Conservation (phyloP, 164 flowering plant genomes). For the Dillenia suffruticosa region DNA sequence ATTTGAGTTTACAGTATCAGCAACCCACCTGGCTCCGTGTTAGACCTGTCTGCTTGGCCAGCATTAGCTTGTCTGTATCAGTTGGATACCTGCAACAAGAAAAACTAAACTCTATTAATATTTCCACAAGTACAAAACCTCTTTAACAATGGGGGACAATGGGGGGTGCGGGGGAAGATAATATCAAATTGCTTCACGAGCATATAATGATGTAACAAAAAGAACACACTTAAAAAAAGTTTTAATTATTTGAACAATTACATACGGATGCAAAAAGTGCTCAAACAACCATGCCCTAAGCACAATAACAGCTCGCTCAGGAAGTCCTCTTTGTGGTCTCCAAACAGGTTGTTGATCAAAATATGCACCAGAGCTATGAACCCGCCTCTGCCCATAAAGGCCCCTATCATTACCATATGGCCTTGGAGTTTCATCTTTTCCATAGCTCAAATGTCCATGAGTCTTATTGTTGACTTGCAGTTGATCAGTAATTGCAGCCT, state of each 20-base stretch:
- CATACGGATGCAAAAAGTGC: constrained; percentile 93
- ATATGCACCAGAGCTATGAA: constrained; percentile 36
- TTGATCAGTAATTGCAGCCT: constrained; percentile 65
- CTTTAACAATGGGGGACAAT: no score
- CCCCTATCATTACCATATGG: constrained; percentile 25
- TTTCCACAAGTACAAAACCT: no score
- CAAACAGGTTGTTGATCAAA: constrained; percentile 67
- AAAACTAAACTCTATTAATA: background rate
- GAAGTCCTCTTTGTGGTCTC: constrained; percentile 92
- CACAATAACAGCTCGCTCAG: constrained; percentile 79
- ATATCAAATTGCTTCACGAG: no score
- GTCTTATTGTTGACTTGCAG: constrained; percentile 40
- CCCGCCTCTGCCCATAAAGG: constrained; percentile 28
- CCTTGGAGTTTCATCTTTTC: constrained; percentile 29
- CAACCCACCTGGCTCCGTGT: constrained; percentile 73
- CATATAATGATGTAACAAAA: no score
- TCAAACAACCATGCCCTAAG: constrained; percentile 87
- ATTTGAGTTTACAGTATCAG: background rate
- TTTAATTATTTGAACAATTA: background rate
- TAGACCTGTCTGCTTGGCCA: constrained; percentile 85
- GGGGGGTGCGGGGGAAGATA: no score
- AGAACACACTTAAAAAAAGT: no score
- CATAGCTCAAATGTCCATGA: constrained; percentile 21
- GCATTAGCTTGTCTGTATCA: constrained; percentile 79
- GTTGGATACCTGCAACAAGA: constrained; percentile 70